phyloP scores from a whole-genome alignment of 495 filamentous ascomycete genomes.

The Elasticomyces elasticus region DNA sequence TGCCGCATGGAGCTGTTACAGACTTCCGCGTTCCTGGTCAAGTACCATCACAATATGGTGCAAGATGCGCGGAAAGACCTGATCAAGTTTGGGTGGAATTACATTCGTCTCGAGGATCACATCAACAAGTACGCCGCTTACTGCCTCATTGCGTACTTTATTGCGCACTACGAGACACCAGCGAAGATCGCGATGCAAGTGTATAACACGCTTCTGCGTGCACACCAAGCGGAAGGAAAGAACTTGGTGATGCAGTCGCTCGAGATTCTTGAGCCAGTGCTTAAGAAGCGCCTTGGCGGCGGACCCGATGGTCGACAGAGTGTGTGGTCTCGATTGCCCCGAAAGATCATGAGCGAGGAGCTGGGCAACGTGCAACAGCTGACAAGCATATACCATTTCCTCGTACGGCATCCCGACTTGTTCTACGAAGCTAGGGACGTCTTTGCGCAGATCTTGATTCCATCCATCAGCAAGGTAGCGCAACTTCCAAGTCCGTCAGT shows the following conservation, averaged over 20 bases:
- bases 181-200: slow-evolving; percentile 92
- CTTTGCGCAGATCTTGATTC: slow-evolving; percentile 79
- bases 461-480: slow-evolving; percentile 78
- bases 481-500: slow-evolving; percentile 75
- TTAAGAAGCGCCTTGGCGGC: slow-evolving; percentile 59
- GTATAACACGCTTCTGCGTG: slow-evolving; percentile 78
- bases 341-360: slow-evolving; percentile 86
- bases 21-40: slow-evolving; percentile 85
- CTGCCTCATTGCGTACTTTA: slow-evolving; percentile 94
- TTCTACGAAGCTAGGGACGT: slow-evolving; percentile 93
- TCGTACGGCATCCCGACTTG: slow-evolving; percentile 81
- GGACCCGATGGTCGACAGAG: slow-evolving; percentile 50
- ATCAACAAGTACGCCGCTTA: slow-evolving; percentile 99
- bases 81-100: slow-evolving; percentile 98
- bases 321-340: slow-evolving; percentile 82
- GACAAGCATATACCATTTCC: slow-evolving; percentile 92
- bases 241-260: slow-evolving; percentile 87
- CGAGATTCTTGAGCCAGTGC: slow-evolving; percentile 84
- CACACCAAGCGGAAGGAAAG: slow-evolving; percentile 89
- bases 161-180: slow-evolving; percentile 91
- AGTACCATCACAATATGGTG: slow-evolving; percentile 76
- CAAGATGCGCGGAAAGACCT: slow-evolving; percentile 93
- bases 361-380: slow-evolving; percentile 94
- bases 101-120: slow-evolving; percentile 91
- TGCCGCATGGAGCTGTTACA: slow-evolving; percentile 93